Conservation (phyloP, 306 rosid species). For the Lagenaria siceraria region DNA sequence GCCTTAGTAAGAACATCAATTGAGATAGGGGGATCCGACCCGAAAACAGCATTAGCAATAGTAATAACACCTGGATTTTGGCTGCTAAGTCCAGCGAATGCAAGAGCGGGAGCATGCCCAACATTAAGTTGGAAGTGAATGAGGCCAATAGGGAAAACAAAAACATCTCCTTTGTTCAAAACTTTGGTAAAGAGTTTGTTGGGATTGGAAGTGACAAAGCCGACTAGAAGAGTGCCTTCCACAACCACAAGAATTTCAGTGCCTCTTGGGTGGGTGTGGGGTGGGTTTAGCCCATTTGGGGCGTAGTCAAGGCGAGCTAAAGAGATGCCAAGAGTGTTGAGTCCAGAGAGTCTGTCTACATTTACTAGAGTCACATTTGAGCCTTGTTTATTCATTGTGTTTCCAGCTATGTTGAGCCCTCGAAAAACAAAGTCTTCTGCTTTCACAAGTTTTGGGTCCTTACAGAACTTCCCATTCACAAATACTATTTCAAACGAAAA, state of each 20-base stretch:
- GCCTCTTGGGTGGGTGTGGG: not conserved
- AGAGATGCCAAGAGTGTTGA: slow-evolving; percentile 5
- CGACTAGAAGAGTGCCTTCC: not conserved
- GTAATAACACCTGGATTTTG: slow-evolving; percentile 2
- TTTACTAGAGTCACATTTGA: not conserved
- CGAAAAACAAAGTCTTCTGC: not conserved
- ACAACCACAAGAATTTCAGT: not conserved
- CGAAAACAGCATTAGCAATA: not conserved
- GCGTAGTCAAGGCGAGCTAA: not conserved
- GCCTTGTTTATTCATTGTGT: not conserved
- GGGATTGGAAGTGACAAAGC: not conserved
- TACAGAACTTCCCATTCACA: slow-evolving; percentile 4
- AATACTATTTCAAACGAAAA: not conserved
- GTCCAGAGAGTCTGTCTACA: not conserved
- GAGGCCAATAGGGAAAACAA: not conserved
- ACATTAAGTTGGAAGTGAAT: not conserved
- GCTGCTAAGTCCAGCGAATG: not conserved
- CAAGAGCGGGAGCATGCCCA: not conserved
- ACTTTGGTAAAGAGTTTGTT: not conserved
- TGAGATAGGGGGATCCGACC: not conserved
- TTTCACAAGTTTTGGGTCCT: not conserved
- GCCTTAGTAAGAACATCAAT: not conserved
- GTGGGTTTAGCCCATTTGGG: not conserved
- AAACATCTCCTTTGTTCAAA: not conserved
- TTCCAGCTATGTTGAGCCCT: not conserved